A percentile compares a stretch with the other conserved stretches of the same genome.
phyloP scores from a whole-genome alignment of 768 basidiomycete species.

The Boletus tomentosulus region DNA sequence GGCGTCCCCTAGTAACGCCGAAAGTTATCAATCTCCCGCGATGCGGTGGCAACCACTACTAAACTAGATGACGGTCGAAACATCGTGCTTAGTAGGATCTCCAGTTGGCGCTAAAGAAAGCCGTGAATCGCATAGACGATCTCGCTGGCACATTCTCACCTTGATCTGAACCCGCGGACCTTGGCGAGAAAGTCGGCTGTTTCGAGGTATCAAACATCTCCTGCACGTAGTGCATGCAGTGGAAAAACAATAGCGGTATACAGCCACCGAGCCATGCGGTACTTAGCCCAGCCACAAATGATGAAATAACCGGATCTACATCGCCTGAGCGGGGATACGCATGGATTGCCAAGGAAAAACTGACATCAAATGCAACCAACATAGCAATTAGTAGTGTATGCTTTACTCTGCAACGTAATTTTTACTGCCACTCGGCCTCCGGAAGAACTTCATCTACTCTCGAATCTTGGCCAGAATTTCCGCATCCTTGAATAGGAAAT shows the following conservation, averaged over 20 bases:
- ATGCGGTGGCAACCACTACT: conserved; percentile 1
- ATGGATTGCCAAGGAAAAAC: conserved; percentile 18
- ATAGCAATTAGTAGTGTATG: conserved; percentile 18
- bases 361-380: conserved; percentile 17
- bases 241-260: background rate
- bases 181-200: background rate
- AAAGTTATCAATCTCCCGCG: background rate
- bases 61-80: background rate
- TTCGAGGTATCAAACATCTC: background rate
- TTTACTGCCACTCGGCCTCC: background rate
- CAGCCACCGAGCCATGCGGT: background rate
- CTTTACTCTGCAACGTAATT: conserved; percentile 10
- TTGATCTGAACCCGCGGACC: background rate
- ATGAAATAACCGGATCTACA: background rate
- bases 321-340: conserved; percentile 28
- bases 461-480: conserved; percentile 96
- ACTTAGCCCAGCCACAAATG: background rate
- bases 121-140: background rate
- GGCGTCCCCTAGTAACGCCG: background rate
- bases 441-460: conserved; percentile 51
- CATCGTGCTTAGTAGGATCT: background rate
- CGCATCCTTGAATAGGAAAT: conserved; percentile 87
- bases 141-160: background rate
- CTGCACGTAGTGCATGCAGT: background rate
- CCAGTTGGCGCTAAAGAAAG: background rate